These are phyloP conservation scores for Trypanosoma lewisi DNA, from an alignment of 208 protist genomes.

Conservation along the genomic window DNA sequence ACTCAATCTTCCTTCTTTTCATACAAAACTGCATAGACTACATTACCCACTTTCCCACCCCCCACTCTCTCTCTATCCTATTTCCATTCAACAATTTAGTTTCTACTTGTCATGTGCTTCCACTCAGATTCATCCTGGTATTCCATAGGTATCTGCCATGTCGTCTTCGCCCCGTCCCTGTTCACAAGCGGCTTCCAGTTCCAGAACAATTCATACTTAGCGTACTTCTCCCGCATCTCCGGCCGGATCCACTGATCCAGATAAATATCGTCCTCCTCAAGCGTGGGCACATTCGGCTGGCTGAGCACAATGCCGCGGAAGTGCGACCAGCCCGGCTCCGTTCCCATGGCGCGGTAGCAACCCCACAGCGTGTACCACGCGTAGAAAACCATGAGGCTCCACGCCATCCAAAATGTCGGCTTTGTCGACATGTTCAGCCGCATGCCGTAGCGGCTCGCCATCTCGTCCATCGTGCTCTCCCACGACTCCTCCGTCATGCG, in stretches of 20 bases:
- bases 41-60: neutral
- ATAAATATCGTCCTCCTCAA: slow-evolving; percentile 89
- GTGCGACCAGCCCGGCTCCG: slow-evolving; percentile 80
- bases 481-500: slow-evolving; percentile 88
- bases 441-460: slow-evolving; percentile 89
- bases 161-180: slow-evolving; percentile 73
- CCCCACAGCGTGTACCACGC: slow-evolving; percentile 88
- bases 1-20: neutral
- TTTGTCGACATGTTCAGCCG: slow-evolving; percentile 82
- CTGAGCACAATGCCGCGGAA: slow-evolving; percentile 69
- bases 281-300: slow-evolving; percentile 68
- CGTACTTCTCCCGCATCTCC: slow-evolving; percentile 82
- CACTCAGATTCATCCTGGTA: slow-evolving; percentile 83
- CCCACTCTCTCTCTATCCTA: neutral
- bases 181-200: slow-evolving; percentile 90
- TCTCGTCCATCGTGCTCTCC: slow-evolving; percentile 90
- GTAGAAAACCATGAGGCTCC: slow-evolving; percentile 80
- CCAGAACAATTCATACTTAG: slow-evolving; percentile 80
- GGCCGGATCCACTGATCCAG: slow-evolving; percentile 88
- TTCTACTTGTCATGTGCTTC: slow-evolving; percentile 85
- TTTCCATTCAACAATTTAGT: slow-evolving; percentile 28
- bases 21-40: neutral
- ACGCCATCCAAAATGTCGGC: slow-evolving; percentile 87
- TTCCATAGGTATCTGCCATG: slow-evolving; percentile 75
- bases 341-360: slow-evolving; percentile 85